These are phyloP conservation scores for Suhomyces xylopsoci DNA, from an alignment of 805 yeast genomes.

Conservation along the genomic window DNA sequence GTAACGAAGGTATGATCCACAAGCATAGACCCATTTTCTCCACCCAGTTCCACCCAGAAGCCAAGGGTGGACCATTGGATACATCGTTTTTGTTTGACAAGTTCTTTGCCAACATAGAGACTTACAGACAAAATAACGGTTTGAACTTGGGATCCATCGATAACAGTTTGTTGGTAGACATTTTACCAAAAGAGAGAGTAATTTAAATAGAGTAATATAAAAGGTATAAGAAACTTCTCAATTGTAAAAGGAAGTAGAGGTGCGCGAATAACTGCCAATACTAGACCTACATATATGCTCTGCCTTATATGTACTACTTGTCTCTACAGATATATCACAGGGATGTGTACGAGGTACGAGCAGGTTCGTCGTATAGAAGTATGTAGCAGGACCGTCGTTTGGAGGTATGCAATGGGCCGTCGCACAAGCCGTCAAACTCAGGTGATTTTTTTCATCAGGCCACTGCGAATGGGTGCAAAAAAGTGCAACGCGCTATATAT, in stretches of 20 bases:
- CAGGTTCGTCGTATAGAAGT: neutral
- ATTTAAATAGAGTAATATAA: constrained; percentile 21
- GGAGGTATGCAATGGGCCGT: neutral
- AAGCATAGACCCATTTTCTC: constrained; percentile 84
- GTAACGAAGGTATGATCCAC: constrained; percentile 98
- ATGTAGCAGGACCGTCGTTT: neutral
- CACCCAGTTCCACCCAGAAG: constrained; percentile 98
- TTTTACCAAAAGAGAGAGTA: constrained; percentile 65
- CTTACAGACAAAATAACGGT: constrained; percentile 42
- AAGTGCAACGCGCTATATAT: neutral
- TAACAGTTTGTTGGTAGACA: constrained; percentile 53
- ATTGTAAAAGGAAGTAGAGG: too few species aligned
- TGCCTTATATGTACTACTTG: neutral
- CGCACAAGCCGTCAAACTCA: neutral
- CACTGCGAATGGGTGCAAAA: constrained; percentile 4
- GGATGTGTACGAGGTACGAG: neutral
- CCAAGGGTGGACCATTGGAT: constrained; percentile 98
- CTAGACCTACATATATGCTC: too few species aligned
- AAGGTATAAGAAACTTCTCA: neutral
- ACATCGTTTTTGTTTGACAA: constrained; percentile 88
- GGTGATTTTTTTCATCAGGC: constrained; percentile 2
- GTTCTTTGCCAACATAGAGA: constrained; percentile 68
- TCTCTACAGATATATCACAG: neutral
- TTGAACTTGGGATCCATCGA: constrained; percentile 44
- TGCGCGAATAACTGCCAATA: too few species aligned